Evolutionary conservation across 73 alveolate genomes (phyloP).

Genomic region (Durusdinium trenchii): DNA sequence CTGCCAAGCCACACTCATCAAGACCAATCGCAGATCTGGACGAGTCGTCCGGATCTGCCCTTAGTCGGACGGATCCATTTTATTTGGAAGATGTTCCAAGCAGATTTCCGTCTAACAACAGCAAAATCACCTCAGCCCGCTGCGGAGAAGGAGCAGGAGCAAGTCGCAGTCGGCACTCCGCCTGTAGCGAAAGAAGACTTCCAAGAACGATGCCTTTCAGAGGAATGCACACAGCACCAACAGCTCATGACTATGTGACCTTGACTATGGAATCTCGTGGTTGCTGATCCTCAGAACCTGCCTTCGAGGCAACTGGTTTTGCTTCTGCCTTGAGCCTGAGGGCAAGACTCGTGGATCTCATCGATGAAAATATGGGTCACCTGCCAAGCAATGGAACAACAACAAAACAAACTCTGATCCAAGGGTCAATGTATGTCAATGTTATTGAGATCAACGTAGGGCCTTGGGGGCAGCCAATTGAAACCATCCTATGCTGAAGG

Average conservation of each 20-base stretch:
- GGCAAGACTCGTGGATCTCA: constrained; percentile 67
- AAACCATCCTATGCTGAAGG: too few relatives aligned
- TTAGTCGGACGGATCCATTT: not conserved
- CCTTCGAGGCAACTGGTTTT: not conserved
- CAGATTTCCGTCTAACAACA: not conserved
- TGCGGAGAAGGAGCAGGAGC: constrained; percentile 53
- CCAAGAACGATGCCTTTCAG: not conserved
- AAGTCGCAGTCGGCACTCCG: constrained; percentile 85
- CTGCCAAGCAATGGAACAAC: too few relatives aligned
- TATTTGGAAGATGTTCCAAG: not conserved
- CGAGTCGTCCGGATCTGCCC: constrained; percentile 63
- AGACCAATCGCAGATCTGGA: constrained; percentile 52
- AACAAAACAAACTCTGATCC: too few relatives aligned
- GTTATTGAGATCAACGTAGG: too few relatives aligned
- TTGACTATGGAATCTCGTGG: too few relatives aligned
- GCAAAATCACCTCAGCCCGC: not conserved
- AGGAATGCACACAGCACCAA: not conserved
- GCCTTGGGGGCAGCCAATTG: too few relatives aligned
- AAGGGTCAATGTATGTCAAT: too few relatives aligned
- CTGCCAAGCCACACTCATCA: constrained; percentile 61
- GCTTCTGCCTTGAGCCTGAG: not conserved
- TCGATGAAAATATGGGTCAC: constrained; percentile 88
- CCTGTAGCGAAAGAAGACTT: not conserved
- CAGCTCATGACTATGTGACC: too few relatives aligned
- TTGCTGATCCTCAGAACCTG: too few relatives aligned